A percentile compares a stretch with the other conserved stretches of the same genome.
Evolutionary conservation across 495 filamentous ascomycete genomes (phyloP).

Genomic region (Penicillium crystallinum): DNA sequence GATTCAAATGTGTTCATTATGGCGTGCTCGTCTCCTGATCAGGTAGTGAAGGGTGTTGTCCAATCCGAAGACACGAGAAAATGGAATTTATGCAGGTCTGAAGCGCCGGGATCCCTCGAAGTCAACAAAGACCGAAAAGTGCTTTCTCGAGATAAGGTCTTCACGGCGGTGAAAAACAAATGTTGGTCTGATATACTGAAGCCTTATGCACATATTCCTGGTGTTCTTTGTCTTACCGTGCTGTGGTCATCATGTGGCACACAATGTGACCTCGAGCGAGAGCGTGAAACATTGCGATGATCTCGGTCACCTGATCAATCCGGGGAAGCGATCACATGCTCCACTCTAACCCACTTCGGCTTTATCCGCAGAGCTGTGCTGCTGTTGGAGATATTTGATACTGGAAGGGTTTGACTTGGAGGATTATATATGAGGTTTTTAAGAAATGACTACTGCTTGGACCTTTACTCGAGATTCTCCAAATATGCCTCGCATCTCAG

Average conservation of each 20-base stretch:
- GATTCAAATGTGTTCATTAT: conserved; percentile 37
- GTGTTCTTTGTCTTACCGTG: not conserved
- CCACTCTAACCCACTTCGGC: conserved; percentile 9
- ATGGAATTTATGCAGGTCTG: conserved; percentile 12
- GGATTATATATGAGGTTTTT: not conserved
- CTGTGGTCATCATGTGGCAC: conserved; percentile 14
- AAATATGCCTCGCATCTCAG: not conserved
- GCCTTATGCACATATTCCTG: not conserved
- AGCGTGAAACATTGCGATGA: not conserved
- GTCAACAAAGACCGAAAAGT: not conserved
- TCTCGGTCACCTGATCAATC: conserved; percentile 6
- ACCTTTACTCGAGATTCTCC: too few relatives aligned
- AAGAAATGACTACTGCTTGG: too few relatives aligned
- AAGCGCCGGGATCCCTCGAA: not conserved
- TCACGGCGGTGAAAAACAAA: not conserved
- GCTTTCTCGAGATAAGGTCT: not conserved
- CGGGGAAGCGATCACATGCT: conserved; percentile 19
- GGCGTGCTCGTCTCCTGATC: conserved; percentile 29
- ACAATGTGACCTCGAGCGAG: conserved; percentile 5
- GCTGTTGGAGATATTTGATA: not conserved
- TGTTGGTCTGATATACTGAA: not conserved
- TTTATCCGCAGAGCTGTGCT: not conserved
- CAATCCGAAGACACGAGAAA: conserved; percentile 5
- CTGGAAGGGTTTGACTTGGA: not conserved
- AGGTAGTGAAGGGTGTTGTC: conserved; percentile 10